These are phyloP conservation scores for Mortierella sp. DNA, from an alignment of 371 early-diverging fungal genomes.

Conservation along the genomic window DNA sequence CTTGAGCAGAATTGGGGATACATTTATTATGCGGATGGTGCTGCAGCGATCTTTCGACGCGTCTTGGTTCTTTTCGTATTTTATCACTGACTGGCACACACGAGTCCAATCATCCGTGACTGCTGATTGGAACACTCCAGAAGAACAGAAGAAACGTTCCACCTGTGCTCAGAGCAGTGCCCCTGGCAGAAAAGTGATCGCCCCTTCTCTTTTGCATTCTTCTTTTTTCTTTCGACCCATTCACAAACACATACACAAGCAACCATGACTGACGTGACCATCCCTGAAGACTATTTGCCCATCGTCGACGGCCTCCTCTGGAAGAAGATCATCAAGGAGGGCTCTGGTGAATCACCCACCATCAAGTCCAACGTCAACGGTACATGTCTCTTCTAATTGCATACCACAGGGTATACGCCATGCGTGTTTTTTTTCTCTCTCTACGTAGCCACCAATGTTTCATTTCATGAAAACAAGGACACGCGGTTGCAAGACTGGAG, in stretches of 20 bases:
- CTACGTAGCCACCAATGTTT: neutral
- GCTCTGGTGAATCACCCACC: slow-evolving; percentile 48
- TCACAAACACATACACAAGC: neutral
- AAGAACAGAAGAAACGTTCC: neutral
- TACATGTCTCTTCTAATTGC: slow-evolving; percentile 3
- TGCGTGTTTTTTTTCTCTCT: neutral
- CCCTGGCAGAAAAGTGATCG: neutral
- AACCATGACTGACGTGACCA: slow-evolving; percentile 53
- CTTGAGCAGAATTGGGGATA: no score
- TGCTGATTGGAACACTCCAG: slow-evolving; percentile 6
- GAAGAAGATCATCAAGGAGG: slow-evolving; percentile 58
- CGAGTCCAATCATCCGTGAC: neutral
- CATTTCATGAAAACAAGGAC: neutral
- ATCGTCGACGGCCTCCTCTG: slow-evolving; percentile 56
- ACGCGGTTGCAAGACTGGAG: neutral
- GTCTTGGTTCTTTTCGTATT: no score
- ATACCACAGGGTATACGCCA: neutral
- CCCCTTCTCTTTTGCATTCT: neutral
- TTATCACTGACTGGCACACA: neutral
- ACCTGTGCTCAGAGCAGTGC: neutral
- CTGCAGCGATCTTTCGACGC: no score
- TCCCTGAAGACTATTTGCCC: slow-evolving; percentile 54
- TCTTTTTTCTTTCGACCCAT: neutral
- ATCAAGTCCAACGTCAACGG: slow-evolving; percentile 47
- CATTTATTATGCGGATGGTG: no score